These are phyloP conservation scores for Xylaria castorea DNA, from an alignment of 495 filamentous ascomycete genomes.

Conservation along the genomic window DNA sequence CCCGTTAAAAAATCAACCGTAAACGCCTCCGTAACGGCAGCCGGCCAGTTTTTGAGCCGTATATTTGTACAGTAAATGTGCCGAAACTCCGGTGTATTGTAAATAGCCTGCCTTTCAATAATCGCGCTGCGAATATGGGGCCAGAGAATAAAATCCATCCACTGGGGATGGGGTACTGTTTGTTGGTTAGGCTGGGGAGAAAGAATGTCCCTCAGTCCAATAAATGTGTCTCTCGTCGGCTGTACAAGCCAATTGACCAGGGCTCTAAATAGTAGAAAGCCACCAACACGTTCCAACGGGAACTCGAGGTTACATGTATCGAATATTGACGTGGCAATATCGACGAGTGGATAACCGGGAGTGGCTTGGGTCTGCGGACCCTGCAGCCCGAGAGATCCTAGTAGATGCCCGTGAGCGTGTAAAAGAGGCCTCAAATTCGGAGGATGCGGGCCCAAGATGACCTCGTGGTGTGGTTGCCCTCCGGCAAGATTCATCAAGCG, in stretches of 20 bases:
- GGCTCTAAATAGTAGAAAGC: constrained; percentile 26
- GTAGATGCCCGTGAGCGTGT: constrained; percentile 1
- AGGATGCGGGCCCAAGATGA: constrained; percentile 22
- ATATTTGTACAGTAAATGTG: constrained; percentile 37
- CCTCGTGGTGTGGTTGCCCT: constrained; percentile 10
- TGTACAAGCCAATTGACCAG: constrained; percentile 43
- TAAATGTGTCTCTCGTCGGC: constrained; percentile 35
- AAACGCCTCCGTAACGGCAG: constrained; percentile 21
- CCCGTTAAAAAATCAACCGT: constrained; percentile 22
- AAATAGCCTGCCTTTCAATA: constrained; percentile 40
- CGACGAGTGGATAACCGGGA: constrained; percentile 22
- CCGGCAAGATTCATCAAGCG: constrained; percentile 13
- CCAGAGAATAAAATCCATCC: constrained; percentile 44
- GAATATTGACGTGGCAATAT: constrained; percentile 17
- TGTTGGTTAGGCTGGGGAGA: constrained; percentile 35
- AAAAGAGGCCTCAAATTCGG: constrained; percentile 19
- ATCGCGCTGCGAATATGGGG: constrained; percentile 40
- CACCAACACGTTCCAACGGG: constrained; percentile 21
- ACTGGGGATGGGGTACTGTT: constrained; percentile 38
- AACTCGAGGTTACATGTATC: constrained; percentile 17
- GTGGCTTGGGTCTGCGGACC: not conserved
- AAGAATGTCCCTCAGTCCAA: constrained; percentile 37
- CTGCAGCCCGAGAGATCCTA: constrained; percentile 22
- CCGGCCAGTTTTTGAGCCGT: constrained; percentile 31
- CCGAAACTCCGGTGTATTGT: constrained; percentile 43